Conservation (phyloP, 2,329 filamentous ascomycete genomes). For the Aspergillus carbonarius region DNA sequence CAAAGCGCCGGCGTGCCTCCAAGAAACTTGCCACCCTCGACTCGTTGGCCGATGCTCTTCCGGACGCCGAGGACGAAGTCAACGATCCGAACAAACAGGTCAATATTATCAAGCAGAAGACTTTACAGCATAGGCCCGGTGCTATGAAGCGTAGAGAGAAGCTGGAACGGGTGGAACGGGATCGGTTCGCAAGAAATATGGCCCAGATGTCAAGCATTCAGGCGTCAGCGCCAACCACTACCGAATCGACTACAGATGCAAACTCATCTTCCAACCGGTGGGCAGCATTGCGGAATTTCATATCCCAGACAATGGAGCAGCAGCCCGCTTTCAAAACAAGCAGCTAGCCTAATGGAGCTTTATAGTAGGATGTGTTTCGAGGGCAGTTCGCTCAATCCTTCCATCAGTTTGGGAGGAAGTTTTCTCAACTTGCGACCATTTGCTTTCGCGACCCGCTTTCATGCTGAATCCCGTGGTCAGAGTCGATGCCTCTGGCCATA, state of each 20-base stretch:
- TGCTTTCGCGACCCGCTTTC: background rate
- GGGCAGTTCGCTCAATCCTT: background rate
- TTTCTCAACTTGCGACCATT: background rate
- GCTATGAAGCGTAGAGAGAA: slow-evolving; percentile 81
- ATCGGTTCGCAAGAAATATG: slow-evolving; percentile 80
- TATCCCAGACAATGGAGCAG: slow-evolving; percentile 84
- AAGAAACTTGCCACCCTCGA: slow-evolving; percentile 79
- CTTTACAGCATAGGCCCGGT: slow-evolving; percentile 71
- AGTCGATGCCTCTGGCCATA: background rate
- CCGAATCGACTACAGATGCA: slow-evolving; percentile 18
- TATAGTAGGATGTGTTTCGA: background rate
- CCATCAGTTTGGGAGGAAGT: background rate
- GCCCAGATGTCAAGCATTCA: slow-evolving; percentile 63
- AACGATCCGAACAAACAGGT: slow-evolving; percentile 52
- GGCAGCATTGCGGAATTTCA: slow-evolving; percentile 79
- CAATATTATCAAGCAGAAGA: slow-evolving; percentile 72
- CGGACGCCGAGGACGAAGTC: slow-evolving; percentile 56
- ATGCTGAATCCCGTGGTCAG: background rate
- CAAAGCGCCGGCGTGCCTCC: slow-evolving; percentile 65
- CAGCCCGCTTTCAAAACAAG: slow-evolving; percentile 68
- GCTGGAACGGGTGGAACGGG: slow-evolving; percentile 75
- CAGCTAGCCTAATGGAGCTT: slow-evolving; percentile 22
- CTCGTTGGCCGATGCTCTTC: slow-evolving; percentile 76
- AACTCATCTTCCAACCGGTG: slow-evolving; percentile 61
- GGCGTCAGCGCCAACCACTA: slow-evolving; percentile 25